Conservation (phyloP, 106 monocot genomes). For the Dendrobium catenatum region DNA sequence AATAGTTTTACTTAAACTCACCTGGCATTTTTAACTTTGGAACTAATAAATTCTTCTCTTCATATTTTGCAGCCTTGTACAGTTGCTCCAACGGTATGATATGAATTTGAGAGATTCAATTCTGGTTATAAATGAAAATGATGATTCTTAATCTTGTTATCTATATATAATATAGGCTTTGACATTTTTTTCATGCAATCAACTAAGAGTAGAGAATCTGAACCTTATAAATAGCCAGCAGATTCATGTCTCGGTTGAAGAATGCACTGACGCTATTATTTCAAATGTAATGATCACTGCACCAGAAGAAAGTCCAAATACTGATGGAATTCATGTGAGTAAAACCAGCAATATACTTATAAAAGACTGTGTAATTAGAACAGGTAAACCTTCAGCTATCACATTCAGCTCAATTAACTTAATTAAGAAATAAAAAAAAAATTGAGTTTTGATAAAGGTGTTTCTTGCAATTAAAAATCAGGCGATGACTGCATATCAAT, state of each 20-base stretch:
- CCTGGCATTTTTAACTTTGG: background rate
- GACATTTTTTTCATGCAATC: slow-evolving; percentile 44
- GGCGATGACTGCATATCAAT: slow-evolving; percentile 90
- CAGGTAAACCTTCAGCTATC: slow-evolving; percentile 27
- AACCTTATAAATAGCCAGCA: slow-evolving; percentile 60
- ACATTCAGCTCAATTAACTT: too few relatives aligned
- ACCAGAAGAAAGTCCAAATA: slow-evolving; percentile 65
- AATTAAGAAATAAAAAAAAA: too few relatives aligned
- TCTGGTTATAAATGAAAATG: background rate
- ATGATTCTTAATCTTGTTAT: background rate
- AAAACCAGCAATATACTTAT: slow-evolving; percentile 42
- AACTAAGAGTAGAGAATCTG: slow-evolving; percentile 40
- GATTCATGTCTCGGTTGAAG: slow-evolving; percentile 52
- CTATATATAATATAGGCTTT: slow-evolving; percentile 47
- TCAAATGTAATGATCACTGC: slow-evolving; percentile 40
- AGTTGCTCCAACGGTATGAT: slow-evolving; percentile 60
- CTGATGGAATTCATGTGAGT: slow-evolving; percentile 77
- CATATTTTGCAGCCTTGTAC: slow-evolving; percentile 53
- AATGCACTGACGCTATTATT: slow-evolving; percentile 30
- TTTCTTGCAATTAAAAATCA: slow-evolving; percentile 6
- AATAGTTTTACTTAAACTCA: background rate
- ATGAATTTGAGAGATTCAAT: background rate
- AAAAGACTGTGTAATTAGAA: slow-evolving; percentile 37
- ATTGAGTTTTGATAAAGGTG: too few relatives aligned
- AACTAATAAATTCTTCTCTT: background rate